Conservation (phyloP, 371 early-diverging fungal species). For the Lichtheimia hyalospora region DNA sequence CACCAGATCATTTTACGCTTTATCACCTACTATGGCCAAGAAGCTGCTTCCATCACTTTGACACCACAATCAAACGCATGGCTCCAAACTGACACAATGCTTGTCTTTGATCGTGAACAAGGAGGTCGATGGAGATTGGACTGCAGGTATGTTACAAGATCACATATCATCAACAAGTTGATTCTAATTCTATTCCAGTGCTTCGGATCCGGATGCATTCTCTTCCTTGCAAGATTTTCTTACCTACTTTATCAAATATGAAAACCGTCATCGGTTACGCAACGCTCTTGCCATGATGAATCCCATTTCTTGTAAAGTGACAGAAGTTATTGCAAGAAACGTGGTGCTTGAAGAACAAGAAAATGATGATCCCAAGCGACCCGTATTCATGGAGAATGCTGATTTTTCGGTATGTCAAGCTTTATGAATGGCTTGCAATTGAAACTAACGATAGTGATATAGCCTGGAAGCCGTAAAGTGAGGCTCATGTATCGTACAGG, state of each 20-base stretch:
- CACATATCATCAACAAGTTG: not conserved
- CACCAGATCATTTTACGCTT: conserved; percentile 22
- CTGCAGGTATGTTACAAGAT: conserved; percentile 23
- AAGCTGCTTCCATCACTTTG: conserved; percentile 25
- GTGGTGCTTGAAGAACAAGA: conserved; percentile 18
- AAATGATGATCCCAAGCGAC: conserved; percentile 3
- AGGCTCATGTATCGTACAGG: conserved; percentile 30
- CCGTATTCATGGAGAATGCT: conserved; percentile 12
- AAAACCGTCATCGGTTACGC: conserved; percentile 37
- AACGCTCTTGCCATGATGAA: conserved; percentile 38
- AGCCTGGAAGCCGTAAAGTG: conserved; percentile 18
- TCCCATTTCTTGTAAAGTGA: conserved; percentile 34
- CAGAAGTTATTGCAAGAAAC: conserved; percentile 35
- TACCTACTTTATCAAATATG: conserved; percentile 37
- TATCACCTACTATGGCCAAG: conserved; percentile 20
- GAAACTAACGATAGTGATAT: not conserved
- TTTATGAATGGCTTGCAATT: no score
- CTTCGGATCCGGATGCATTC: conserved; percentile 23
- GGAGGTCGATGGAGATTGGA: conserved; percentile 35
- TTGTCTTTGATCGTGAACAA: conserved; percentile 28
- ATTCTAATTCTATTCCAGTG: conserved; percentile 2
- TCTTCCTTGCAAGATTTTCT: conserved; percentile 28
- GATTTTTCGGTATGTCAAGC: conserved; percentile 4
- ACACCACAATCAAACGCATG: conserved; percentile 34
- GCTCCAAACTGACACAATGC: conserved; percentile 24